These are phyloP conservation scores for Plasmodium gonderi DNA, from an alignment of 169 alveolate genomes.

Conservation along the genomic window DNA sequence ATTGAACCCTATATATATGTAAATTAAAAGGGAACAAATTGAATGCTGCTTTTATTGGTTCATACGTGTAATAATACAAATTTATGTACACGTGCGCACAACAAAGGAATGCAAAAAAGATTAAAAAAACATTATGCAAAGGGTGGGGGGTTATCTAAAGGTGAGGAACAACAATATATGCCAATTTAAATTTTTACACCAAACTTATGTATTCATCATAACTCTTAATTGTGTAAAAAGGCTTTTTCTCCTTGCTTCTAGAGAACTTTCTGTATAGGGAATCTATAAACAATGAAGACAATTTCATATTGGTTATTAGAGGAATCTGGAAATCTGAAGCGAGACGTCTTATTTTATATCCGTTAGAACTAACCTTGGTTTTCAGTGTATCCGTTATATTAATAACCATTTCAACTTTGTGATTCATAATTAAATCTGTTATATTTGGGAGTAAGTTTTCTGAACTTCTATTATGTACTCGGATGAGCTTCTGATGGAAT, in stretches of 20 bases:
- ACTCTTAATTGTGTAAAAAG: constrained; percentile 79
- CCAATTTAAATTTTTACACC: constrained; percentile 3
- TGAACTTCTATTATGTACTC: constrained; percentile 73
- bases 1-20: no score
- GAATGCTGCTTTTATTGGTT: no score
- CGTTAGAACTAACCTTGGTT: constrained; percentile 76
- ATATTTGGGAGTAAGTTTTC: constrained; percentile 50
- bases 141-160: no score
- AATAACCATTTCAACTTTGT: constrained; percentile 81
- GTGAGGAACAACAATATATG: no score
- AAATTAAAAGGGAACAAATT: no score
- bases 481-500: constrained; percentile 76
- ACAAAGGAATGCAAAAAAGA: no score
- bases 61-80: no score
- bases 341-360: constrained; percentile 82
- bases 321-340: constrained; percentile 81
- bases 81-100: no score
- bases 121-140: no score
- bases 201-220: constrained; percentile 81
- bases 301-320: constrained; percentile 77
- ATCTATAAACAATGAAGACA: constrained; percentile 80
- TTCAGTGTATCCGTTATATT: constrained; percentile 79
- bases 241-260: constrained; percentile 76
- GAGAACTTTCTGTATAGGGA: constrained; percentile 79
- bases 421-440: constrained; percentile 76